Evolutionary conservation across 768 basidiomycete species (phyloP).

Genomic region (Vishniacozyma victoriae): DNA sequence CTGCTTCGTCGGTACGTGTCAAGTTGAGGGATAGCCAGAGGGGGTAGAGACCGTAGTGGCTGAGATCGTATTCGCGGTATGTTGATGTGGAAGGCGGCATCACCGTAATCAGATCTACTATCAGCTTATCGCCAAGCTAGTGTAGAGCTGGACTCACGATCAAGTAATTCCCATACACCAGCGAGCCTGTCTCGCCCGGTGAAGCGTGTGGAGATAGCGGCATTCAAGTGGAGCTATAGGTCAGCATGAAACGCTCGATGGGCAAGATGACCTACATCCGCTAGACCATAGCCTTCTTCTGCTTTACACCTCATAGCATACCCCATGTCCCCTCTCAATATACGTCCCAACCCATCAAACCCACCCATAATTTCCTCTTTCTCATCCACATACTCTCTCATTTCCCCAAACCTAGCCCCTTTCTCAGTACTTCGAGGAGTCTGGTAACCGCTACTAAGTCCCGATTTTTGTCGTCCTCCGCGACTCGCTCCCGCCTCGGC

Average conservation of each 20-base stretch:
- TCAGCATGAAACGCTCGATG: constrained; percentile 5
- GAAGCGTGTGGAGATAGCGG: constrained; percentile 32
- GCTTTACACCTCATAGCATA: constrained; percentile 36
- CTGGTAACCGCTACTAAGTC: no score
- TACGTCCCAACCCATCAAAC: constrained; percentile 11
- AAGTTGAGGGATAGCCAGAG: no score
- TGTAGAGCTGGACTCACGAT: constrained; percentile 30
- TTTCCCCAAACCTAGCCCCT: no score
- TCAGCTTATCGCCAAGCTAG: neutral
- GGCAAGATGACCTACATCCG: constrained; percentile 25
- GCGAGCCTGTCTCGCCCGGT: constrained; percentile 25
- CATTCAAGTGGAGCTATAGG: constrained; percentile 32
- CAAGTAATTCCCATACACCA: constrained; percentile 37
- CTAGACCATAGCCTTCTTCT: constrained; percentile 40
- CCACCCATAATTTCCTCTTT: constrained; percentile 16
- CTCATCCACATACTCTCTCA: no score
- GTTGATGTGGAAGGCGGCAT: constrained; percentile 28
- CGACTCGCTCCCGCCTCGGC: constrained; percentile 5
- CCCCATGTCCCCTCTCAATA: constrained; percentile 32
- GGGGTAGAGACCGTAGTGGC: constrained; percentile 35
- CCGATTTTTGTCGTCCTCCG: constrained; percentile 2
- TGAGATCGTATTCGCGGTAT: constrained; percentile 27
- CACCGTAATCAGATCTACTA: constrained; percentile 30
- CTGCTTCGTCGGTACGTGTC: no score
- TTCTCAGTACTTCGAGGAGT: no score